Evolutionary conservation across 768 basidiomycete species (phyloP).

Genomic region (Nidularia sp.): DNA sequence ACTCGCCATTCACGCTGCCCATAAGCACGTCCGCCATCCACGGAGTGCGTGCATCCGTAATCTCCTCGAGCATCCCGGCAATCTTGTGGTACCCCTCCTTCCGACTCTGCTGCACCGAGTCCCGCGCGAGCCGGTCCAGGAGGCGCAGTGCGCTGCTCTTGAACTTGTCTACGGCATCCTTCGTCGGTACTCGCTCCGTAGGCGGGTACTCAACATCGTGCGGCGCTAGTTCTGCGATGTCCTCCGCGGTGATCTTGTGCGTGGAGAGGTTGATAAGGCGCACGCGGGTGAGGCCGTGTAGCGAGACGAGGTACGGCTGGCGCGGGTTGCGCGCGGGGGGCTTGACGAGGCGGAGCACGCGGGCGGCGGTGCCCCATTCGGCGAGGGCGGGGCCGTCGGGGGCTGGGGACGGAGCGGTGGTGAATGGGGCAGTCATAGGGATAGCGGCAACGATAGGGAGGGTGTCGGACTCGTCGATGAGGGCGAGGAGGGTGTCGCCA

Average conservation of each 20-base stretch:
- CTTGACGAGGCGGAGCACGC: constrained; percentile 65
- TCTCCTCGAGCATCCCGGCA: constrained; percentile 68
- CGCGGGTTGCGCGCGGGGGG: constrained; percentile 51
- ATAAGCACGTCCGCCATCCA: constrained; percentile 81
- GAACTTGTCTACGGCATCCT: constrained; percentile 60
- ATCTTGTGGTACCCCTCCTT: constrained; percentile 70
- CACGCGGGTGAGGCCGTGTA: constrained; percentile 70
- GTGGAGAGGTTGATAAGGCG: constrained; percentile 36
- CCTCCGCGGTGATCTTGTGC: constrained; percentile 19
- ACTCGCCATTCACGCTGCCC: constrained; percentile 59
- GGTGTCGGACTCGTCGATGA: constrained; percentile 66
- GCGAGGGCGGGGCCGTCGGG: constrained; percentile 16
- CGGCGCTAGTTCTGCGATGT: constrained; percentile 24
- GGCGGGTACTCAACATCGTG: constrained; percentile 48
- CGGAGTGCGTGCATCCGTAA: constrained; percentile 54
- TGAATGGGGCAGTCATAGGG: constrained; percentile 36
- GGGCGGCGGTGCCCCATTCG: constrained; percentile 67
- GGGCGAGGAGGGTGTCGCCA: constrained; percentile 61
- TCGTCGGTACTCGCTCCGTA: constrained; percentile 40
- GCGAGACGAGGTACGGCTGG: constrained; percentile 64
- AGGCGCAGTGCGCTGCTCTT: constrained; percentile 63
- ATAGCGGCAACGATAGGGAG: constrained; percentile 70
- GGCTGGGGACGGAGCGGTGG: constrained; percentile 4
- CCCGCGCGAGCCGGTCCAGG: constrained; percentile 58
- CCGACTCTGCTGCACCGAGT: constrained; percentile 43